phyloP scores from a whole-genome alignment of 1,284 basidiomycete species.

The Naganishia albida region DNA sequence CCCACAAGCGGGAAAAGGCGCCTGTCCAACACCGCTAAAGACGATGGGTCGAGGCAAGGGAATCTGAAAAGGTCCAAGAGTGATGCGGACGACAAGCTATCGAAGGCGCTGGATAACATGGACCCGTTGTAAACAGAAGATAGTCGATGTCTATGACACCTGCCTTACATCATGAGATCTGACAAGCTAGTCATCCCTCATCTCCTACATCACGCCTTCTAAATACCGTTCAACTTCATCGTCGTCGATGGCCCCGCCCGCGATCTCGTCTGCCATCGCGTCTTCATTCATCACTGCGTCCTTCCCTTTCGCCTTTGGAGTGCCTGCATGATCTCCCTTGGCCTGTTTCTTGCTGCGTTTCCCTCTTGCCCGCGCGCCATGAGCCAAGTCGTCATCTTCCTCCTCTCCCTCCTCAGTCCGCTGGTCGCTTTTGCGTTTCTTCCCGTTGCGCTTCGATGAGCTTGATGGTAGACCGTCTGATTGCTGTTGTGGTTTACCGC shows the following conservation, averaged over 20 bases:
- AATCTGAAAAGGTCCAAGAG: conserved; percentile 14
- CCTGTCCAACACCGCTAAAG: not conserved
- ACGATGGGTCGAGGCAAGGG: not conserved
- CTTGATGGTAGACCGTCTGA: not conserved
- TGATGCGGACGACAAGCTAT: conserved; percentile 19
- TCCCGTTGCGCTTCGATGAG: conserved; percentile 9
- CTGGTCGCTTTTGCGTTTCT: conserved; percentile 23
- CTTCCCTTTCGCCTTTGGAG: not conserved
- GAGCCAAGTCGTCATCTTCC: not conserved
- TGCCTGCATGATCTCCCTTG: not conserved
- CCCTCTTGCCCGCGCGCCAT: conserved; percentile 17
- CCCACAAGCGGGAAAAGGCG: conserved; percentile 1
- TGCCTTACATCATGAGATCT: not conserved
- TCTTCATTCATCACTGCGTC: conserved; percentile 3
- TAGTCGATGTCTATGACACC: not conserved
- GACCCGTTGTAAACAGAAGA: not conserved
- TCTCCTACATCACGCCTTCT: conserved; percentile 19
- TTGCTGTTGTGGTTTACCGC: not conserved
- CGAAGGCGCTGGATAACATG: conserved; percentile 1
- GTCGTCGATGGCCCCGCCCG: conserved; percentile 14
- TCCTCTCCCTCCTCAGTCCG: not conserved
- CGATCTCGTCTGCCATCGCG: conserved; percentile 3
- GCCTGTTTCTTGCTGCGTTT: conserved; percentile 12
- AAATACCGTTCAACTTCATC: conserved; percentile 23
- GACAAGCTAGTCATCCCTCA: conserved; percentile 6